A percentile compares a stretch with the other conserved stretches of the same genome.
These are phyloP conservation scores for Wickerhamomyces bovis DNA, from an alignment of 805 yeast genomes.

Conservation along the genomic window DNA sequence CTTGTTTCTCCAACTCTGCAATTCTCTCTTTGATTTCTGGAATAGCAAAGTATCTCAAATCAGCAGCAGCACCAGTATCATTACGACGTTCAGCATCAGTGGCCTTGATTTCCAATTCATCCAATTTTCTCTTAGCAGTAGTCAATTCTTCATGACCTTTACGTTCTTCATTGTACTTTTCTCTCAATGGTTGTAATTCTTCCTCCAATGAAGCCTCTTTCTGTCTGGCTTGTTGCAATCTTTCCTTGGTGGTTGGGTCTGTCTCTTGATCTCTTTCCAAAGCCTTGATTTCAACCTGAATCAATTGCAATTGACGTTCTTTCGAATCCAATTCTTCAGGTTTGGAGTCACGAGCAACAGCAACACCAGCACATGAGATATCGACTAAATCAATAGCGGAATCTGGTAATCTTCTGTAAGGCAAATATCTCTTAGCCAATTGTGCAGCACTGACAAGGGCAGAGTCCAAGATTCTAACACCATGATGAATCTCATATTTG, in stretches of 20 bases:
- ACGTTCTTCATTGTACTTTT: constrained; percentile 79
- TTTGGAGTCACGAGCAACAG: constrained; percentile 95
- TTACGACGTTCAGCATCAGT: constrained; percentile 95
- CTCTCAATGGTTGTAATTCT: constrained; percentile 76
- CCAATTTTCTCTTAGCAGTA: constrained; percentile 81
- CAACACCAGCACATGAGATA: constrained; percentile 94
- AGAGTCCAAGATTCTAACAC: constrained; percentile 91
- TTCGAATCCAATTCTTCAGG: constrained; percentile 94
- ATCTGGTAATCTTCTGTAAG: constrained; percentile 94
- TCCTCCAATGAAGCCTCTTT: constrained; percentile 81
- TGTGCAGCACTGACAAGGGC: constrained; percentile 94
- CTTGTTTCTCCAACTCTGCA: constrained; percentile 64
- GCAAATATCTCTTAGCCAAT: constrained; percentile 87
- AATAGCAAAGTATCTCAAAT: constrained; percentile 92
- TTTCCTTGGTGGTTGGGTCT: constrained; percentile 74
- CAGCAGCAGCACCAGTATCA: constrained; percentile 92
- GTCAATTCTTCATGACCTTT: constrained; percentile 89
- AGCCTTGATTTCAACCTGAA: constrained; percentile 95
- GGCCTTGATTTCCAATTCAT: constrained; percentile 89
- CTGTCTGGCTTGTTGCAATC: constrained; percentile 72
- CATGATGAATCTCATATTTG: constrained; percentile 94
- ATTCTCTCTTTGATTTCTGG: constrained; percentile 84
- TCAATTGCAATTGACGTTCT: constrained; percentile 85
- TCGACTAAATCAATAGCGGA: constrained; percentile 95
- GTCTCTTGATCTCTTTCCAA: constrained; percentile 93